A percentile compares a stretch with the other conserved stretches of the same genome.
Conservation (phyloP, 225 moss, liverwort and hornwort species). For the Pseudisothecium myosuroides region DNA sequence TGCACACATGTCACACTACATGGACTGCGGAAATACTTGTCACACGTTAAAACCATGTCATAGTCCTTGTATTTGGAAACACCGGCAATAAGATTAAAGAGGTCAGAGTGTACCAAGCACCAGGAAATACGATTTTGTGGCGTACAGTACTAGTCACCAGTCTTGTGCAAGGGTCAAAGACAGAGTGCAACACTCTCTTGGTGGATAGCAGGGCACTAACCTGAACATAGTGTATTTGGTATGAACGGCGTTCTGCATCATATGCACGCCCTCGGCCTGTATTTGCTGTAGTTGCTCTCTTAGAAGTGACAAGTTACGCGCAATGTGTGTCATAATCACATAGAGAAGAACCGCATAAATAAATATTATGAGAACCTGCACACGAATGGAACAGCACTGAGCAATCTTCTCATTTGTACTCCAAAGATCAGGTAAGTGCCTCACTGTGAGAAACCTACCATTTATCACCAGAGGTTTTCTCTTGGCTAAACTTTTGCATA, state of each 20-base stretch:
- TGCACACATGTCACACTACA: not conserved
- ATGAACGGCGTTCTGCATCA: slow-evolving; percentile 78
- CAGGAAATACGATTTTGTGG: not conserved
- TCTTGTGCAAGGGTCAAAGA: not conserved
- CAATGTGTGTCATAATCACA: slow-evolving; percentile 67
- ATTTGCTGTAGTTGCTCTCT: slow-evolving; percentile 79
- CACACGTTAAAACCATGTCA: not conserved
- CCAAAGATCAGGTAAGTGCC: not conserved
- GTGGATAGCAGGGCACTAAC: slow-evolving; percentile 8
- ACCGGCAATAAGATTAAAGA: not conserved
- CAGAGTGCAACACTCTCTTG: not conserved
- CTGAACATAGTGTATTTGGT: slow-evolving; percentile 81
- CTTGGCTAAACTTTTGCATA: not conserved
- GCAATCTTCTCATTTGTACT: not conserved
- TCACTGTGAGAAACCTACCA: not conserved
- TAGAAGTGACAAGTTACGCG: slow-evolving; percentile 52
- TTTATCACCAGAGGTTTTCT: not conserved
- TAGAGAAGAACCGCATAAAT: slow-evolving; percentile 66
- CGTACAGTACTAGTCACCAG: not conserved
- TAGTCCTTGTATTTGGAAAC: not conserved
- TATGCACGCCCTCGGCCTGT: slow-evolving; percentile 68
- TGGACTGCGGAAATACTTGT: not conserved
- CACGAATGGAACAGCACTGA: not conserved
- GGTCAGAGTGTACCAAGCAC: not conserved
- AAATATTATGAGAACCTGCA: slow-evolving; percentile 67